Evolutionary conservation across 441 rosid species (phyloP), one percentile per base, ranked within the genome.

Genomic region (Syzygium malaccense): DNA sequence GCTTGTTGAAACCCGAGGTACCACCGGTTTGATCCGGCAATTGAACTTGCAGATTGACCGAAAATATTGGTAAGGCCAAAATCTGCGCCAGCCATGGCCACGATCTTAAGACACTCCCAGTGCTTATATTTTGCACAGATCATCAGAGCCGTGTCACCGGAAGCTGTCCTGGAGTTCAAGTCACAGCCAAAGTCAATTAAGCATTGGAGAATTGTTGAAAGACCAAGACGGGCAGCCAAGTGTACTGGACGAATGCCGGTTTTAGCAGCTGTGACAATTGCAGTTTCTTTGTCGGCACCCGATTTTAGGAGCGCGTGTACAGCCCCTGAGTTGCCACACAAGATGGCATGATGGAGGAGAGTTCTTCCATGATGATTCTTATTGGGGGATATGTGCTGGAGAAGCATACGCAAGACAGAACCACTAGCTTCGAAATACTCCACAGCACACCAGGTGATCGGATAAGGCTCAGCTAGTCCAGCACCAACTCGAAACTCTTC

Each of bases 401-500:
- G 97, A 48, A 97, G 94, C 94, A 96, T 91, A 51, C 91, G 92
- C 92, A 98, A 91, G 86, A 97, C 95, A 18, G 94, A 87, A 85
- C 99, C 99, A 86, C 95, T 95, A 48, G 88, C 92, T 94, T 97
- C 99, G 89, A 95, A 98, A 89, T 95, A 98, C 91, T 98, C 99
- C 66, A 98, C 98, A 8, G 98, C 99, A 89, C 97, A 98, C 99
- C 99, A 97, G 60, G 95, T 93, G 93, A 97, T 93, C 87, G 93
- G 92, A 89, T 96, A 98, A 17, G 99, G 98, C 87, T 98, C 99
- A 33, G 99, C 98, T 78, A 98, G 90, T 94, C 99, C 99, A 54
- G 99, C 99, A 78, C 99, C 99, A 25, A 98, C 99, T 19, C 98
- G 92, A 86, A 95, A 91, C 92, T 98, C 99, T 95, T 98, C 99